Conservation (phyloP, 129 eudicot genomes). For the Saussurea involucrata region DNA sequence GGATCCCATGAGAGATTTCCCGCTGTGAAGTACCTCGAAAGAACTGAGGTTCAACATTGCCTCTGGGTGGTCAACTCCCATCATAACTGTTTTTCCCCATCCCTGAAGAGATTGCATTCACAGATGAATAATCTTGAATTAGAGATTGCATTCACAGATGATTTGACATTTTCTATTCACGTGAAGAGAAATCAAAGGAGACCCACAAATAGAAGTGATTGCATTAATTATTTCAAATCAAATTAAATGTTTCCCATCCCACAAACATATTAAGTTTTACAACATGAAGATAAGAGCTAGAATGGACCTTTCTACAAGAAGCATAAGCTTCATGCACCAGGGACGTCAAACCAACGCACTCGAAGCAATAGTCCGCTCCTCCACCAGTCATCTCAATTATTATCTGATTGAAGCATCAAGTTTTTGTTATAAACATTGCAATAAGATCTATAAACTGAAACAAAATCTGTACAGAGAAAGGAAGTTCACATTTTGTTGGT, state of each 20-base stretch:
- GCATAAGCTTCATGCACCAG: constrained; percentile 59
- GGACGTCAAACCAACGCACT: constrained; percentile 63
- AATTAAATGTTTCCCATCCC: no score
- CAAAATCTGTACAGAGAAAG: neutral
- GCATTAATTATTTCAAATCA: no score
- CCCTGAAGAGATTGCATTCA: constrained; percentile 29
- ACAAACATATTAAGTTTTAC: no score
- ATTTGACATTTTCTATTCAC: neutral
- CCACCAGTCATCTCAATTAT: constrained; percentile 61
- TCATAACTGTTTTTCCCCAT: constrained; percentile 55
- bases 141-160: neutral
- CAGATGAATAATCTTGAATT: neutral
- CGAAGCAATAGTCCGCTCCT: constrained; percentile 81
- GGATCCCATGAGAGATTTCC: constrained; percentile 49
- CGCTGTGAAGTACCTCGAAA: constrained; percentile 31
- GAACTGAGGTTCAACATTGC: constrained; percentile 29
- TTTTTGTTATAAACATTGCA: neutral
- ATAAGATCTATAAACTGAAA: neutral
- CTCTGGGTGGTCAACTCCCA: constrained; percentile 42
- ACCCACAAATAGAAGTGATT: no score
- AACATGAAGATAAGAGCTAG: neutral
- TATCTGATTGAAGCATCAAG: constrained; percentile 17
- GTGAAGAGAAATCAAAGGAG: neutral
- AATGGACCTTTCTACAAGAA: constrained; percentile 54
- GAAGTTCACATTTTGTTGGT: no score